Base-by-base conservation (phyloP, 495 filamentous ascomycete species). In the Trichoderma virens region DNA sequence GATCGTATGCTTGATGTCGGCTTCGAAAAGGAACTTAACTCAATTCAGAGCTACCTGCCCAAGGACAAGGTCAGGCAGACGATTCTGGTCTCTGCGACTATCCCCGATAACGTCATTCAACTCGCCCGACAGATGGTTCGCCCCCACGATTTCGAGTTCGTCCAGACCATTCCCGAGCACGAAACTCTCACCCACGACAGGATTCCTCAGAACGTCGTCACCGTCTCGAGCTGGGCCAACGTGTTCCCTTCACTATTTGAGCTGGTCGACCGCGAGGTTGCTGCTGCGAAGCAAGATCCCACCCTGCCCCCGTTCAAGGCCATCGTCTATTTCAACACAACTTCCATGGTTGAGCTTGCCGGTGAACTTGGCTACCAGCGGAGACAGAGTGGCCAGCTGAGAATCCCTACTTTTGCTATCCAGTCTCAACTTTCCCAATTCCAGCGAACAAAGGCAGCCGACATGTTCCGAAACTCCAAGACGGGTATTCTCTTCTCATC, bases 1-100 rank as follows among this genome's bases (percentile, higher is more conserved):
- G 94, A 98, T 75, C 84, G 94, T 47, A 83, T 98, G 65, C 78
- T 98, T 45, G 94, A 98, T 68, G 82, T 90, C 65, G 95, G 95
- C 0, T 98, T 98, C 74, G 78, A 86, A n/a, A 80, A 81, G 1
- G 91, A 90, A 25, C 88, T 98, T 64, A 73, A 82, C 32, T 73
- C 85, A 4, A 96, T 98, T 69, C 78, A 88, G 67, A 62, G 75
- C 0, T 66, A 79, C 11, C 82, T 98, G 14, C 94, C 94, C 6
- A 61, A 69, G 0, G 65, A 76, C 0, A 81, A 86, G 9, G 83
- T 88, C 62, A 85, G 93, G 25, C 94, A 98, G 72, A 97, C 93
- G 0, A 82, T 98, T 25, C 83, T 98, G 69, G 97, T 91, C 76
- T 98, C 95, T 5, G 94, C 94, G 23, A 98, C 94, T 18, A 85